phyloP scores from a whole-genome alignment of 441 rosid genomes.

The Corymbia calophylla region DNA sequence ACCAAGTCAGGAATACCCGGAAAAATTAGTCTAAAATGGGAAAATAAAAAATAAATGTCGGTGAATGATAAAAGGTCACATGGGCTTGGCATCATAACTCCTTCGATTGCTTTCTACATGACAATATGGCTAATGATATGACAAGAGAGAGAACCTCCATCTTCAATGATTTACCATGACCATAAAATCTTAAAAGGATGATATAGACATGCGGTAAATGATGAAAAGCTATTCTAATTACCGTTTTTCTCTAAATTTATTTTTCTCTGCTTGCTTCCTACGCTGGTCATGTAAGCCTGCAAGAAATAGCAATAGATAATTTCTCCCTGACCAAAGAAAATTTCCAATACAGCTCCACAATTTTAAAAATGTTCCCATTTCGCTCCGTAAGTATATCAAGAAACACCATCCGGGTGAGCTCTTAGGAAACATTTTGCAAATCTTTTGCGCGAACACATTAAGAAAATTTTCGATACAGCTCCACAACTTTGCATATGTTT shows the following conservation, averaged over 20 bases:
- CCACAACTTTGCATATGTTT: no score
- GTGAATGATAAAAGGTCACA: no score
- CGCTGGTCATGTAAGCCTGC: constrained; percentile 66
- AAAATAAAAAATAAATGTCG: no score
- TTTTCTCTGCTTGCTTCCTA: constrained; percentile 53
- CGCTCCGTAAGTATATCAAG: no score
- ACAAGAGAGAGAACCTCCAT: neutral
- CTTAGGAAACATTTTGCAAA: no score
- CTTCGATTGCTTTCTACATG: neutral
- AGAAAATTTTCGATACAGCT: no score
- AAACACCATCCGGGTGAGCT: no score
- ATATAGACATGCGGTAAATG: no score
- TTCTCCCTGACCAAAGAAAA: no score
- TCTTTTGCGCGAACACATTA: no score
- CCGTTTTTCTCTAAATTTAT: constrained; percentile 3
- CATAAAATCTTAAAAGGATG: neutral
- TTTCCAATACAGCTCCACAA: no score
- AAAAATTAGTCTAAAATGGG: neutral
- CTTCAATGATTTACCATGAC: neutral
- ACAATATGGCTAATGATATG: neutral
- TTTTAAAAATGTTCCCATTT: no score
- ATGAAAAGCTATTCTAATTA: neutral
- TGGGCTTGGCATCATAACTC: neutral
- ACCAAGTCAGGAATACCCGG: neutral
- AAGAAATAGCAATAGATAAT: neutral